These are phyloP conservation scores for Colletotrichum tropicale DNA, from an alignment of 2,329 filamentous ascomycete species.

Conservation along the genomic window DNA sequence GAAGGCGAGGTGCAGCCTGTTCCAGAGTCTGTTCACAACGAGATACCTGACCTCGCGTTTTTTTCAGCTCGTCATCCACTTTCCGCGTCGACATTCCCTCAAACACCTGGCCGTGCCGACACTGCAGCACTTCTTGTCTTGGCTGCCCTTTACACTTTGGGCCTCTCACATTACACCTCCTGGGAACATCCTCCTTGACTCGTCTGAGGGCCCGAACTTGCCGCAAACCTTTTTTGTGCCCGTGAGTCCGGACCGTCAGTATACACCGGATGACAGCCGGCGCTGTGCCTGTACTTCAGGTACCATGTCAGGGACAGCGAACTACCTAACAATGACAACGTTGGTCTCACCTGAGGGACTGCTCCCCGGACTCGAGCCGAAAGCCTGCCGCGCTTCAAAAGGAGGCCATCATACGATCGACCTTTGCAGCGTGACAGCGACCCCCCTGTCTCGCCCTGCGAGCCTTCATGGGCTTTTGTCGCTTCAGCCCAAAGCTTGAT, in stretches of 20 bases:
- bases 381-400: slow-evolving; percentile 4
- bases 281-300: background rate
- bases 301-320: background rate
- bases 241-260: slow-evolving; percentile 1
- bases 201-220: background rate
- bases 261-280: slow-evolving; percentile 10
- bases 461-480: background rate
- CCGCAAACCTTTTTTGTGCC: background rate
- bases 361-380: background rate
- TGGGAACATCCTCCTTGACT: background rate
- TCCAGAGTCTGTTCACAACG: background rate
- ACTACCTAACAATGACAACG: background rate
- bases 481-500: slow-evolving; percentile 12
- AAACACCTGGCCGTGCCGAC: background rate
- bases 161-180: background rate
- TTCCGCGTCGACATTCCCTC: background rate
- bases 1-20: background rate
- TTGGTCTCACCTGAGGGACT: background rate
- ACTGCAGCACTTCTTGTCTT: background rate
- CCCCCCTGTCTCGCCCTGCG: background rate
- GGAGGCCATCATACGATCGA: background rate
- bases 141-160: background rate
- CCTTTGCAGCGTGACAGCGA: background rate
- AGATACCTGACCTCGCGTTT: background rate
- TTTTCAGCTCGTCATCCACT: background rate